A percentile compares a stretch with the other conserved stretches of the same genome.
Evolutionary conservation across 2,329 filamentous ascomycete genomes (phyloP).

Genomic region (Albophoma yamanashiensis): DNA sequence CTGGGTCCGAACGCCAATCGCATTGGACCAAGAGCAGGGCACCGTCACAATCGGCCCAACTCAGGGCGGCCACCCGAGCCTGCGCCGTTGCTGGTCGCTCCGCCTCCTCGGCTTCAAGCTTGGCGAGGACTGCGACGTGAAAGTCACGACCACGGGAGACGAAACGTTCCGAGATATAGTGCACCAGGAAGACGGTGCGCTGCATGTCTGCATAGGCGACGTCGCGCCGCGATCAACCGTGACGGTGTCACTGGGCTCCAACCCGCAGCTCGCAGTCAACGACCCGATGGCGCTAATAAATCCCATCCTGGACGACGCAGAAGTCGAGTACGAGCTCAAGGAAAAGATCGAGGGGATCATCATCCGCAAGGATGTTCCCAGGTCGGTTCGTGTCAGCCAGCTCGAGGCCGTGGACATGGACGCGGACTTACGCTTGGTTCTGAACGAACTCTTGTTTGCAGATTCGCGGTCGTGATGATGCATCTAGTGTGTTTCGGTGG

Average conservation of each 20-base stretch:
- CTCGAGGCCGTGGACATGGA: constrained; percentile 11
- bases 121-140: background rate
- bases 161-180: background rate
- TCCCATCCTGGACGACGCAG: constrained; percentile 8
- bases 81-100: constrained; percentile 3
- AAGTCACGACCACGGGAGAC: background rate
- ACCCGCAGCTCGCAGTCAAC: constrained; percentile 6
- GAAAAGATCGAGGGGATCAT: constrained; percentile 8
- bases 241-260: constrained; percentile 4
- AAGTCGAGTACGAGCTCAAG: constrained; percentile 7
- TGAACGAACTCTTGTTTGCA: constrained; percentile 9
- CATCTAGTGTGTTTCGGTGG: background rate
- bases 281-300: constrained; percentile 6
- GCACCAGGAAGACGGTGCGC: background rate
- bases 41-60: constrained; percentile 1
- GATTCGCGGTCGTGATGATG: constrained; percentile 4
- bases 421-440: constrained; percentile 7
- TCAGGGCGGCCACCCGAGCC: background rate
- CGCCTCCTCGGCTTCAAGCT: constrained; percentile 4
- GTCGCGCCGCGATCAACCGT: constrained; percentile 3
- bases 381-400: constrained; percentile 5
- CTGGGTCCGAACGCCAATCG: constrained; percentile 5
- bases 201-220: constrained; percentile 4
- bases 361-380: background rate
- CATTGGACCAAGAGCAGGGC: constrained; percentile 4